Conservation (phyloP, 108 stramenopile genomes). For the Seminavis robusta region DNA sequence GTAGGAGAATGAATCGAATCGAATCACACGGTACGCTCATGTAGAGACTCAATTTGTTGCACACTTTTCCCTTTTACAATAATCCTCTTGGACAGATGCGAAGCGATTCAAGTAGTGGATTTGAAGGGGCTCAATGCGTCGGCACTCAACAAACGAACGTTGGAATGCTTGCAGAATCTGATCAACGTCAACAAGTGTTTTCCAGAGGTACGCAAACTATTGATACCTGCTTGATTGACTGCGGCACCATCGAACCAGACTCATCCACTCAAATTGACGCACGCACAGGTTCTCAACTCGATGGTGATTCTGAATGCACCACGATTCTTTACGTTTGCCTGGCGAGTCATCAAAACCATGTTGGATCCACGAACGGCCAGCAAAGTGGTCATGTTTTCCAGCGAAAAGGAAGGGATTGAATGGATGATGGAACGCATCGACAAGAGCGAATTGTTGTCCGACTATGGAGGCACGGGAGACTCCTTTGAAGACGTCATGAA, state of each 20-base stretch:
- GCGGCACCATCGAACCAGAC: no score
- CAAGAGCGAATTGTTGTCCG: conserved; percentile 24
- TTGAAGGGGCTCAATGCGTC: conserved; percentile 45
- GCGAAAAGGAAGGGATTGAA: conserved; percentile 18
- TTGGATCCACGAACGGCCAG: conserved; percentile 43
- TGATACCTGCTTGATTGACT: no score
- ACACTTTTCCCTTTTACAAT: no score
- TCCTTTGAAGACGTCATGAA: conserved; percentile 41
- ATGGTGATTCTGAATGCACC: conserved; percentile 57
- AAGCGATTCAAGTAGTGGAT: conserved; percentile 61
- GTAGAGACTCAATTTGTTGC: no score
- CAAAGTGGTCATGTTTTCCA: conserved; percentile 40
- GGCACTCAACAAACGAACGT: conserved; percentile 44
- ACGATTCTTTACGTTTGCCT: conserved; percentile 45
- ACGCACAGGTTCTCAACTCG: no score
- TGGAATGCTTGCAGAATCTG: conserved; percentile 53
- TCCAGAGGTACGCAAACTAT: no score
- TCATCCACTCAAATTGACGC: no score
- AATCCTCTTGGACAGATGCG: no score
- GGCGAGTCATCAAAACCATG: conserved; percentile 40
- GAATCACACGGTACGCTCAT: no score
- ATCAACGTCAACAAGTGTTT: conserved; percentile 34
- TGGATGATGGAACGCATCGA: conserved; percentile 29
- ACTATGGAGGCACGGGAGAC: conserved; percentile 48
- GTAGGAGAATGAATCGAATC: no score